Conservation (phyloP, 192 early-diverging fungal genomes). For the Jimgerdemannia lactiflua region DNA sequence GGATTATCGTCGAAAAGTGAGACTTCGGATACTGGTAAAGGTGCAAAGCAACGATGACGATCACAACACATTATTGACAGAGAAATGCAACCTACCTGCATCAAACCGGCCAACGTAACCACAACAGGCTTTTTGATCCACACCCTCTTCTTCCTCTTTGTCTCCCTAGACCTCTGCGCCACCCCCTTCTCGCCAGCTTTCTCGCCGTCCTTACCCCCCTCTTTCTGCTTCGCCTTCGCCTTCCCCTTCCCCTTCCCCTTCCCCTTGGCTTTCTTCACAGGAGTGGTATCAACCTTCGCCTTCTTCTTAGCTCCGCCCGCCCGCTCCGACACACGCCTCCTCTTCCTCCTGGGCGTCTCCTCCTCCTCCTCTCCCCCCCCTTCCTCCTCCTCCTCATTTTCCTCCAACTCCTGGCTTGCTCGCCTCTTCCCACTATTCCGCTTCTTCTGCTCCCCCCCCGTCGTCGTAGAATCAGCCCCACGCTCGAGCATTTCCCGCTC, state of each 20-base stretch:
- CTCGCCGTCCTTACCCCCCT: neutral
- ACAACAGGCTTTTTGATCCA: neutral
- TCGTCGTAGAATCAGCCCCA: neutral
- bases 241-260: neutral
- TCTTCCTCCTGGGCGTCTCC: neutral
- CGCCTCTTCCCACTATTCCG: neutral
- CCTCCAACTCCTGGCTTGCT: neutral
- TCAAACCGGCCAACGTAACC: neutral
- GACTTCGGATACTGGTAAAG: too few species aligned
- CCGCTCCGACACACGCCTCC: too few species aligned
- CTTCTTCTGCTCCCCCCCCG: neutral
- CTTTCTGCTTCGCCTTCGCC: neutral
- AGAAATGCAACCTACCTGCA: neutral
- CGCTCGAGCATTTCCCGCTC: neutral
- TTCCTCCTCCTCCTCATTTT: neutral
- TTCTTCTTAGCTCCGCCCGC: too few species aligned
- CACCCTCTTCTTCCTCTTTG: neutral
- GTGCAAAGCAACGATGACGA: too few species aligned
- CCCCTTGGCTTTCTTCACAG: neutral
- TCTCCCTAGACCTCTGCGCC: neutral
- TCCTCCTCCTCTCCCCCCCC: neutral
- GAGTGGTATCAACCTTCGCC: too few species aligned
- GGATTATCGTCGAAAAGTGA: neutral
- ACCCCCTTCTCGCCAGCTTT: neutral
- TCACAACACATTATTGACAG: too few species aligned